A percentile compares a stretch with the other conserved stretches of the same genome.
Evolutionary conservation across 768 basidiomycete genomes (phyloP).

Genomic region (Rhodocollybia butyracea): DNA sequence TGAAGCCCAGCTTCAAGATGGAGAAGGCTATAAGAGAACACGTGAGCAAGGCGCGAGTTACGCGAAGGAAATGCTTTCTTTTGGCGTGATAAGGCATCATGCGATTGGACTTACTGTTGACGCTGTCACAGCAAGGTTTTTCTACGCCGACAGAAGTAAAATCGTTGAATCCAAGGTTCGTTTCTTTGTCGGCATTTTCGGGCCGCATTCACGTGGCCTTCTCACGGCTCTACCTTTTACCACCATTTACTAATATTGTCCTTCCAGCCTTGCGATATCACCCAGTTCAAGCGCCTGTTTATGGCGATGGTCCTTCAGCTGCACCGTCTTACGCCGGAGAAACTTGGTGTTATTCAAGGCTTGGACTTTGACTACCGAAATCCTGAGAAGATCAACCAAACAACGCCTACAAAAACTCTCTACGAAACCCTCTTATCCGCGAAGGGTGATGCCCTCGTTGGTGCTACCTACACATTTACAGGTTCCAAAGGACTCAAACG

Average conservation of each 20-base stretch:
- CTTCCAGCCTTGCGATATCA: no score
- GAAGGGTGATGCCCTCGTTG: no score
- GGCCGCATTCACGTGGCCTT: neutral
- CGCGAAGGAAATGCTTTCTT: neutral
- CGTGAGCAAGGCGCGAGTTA: neutral
- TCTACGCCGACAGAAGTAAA: conserved; percentile 1
- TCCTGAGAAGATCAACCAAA: no score
- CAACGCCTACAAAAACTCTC: no score
- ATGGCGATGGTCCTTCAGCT: no score
- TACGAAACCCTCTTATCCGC: neutral
- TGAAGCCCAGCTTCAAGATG: neutral
- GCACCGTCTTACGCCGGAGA: no score
- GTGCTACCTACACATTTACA: neutral
- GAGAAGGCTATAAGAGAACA: neutral
- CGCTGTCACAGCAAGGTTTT: neutral
- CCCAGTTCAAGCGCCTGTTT: no score
- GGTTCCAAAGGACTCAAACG: neutral
- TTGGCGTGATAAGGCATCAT: neutral
- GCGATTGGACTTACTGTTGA: neutral
- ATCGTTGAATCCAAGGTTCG: neutral
- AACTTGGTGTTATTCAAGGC: no score
- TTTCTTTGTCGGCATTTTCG: neutral
- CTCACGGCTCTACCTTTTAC: neutral
- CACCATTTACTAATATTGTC: neutral
- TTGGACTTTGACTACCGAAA: no score